Evolutionary conservation across 345 rosid genomes (phyloP).

Genomic region (Euphorbia peplus): DNA sequence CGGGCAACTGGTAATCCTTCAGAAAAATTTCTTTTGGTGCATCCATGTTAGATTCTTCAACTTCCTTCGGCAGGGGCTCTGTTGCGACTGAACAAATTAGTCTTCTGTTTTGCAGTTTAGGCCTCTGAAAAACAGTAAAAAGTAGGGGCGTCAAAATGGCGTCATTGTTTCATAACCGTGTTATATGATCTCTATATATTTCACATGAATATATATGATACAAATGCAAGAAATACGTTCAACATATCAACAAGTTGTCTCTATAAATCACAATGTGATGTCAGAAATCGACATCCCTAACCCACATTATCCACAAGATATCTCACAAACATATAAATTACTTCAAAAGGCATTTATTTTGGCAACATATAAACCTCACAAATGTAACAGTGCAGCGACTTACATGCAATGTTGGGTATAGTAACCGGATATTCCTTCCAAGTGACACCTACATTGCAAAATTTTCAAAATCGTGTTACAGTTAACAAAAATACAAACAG

Average conservation of each 20-base stretch:
- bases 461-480: conserved; percentile 1
- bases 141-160: background rate
- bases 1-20: conserved; percentile 90
- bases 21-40: conserved; percentile 84
- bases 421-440: conserved; percentile 36
- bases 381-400: conserved; percentile 17
- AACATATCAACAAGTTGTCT: too few species aligned
- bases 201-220: too few species aligned
- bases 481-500: background rate
- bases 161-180: too few species aligned
- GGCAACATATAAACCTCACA: background rate
- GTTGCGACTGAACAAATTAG: conserved; percentile 77
- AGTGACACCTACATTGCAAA: conserved; percentile 38
- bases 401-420: conserved; percentile 47
- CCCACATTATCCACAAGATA: conserved; percentile 10
- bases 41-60: conserved; percentile 71
- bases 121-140: conserved; percentile 44
- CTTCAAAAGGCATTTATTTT: background rate
- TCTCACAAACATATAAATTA: conserved; percentile 8
- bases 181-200: too few species aligned
- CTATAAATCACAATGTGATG: too few species aligned
- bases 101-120: conserved; percentile 45
- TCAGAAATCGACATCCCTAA: background rate
- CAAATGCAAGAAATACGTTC: too few species aligned
- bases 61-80: conserved; percentile 51